Evolutionary conservation across 257 asterid genomes (phyloP), one percentile per base, ranked within the genome.

Genomic region (Nyctanthes arbortristis): DNA sequence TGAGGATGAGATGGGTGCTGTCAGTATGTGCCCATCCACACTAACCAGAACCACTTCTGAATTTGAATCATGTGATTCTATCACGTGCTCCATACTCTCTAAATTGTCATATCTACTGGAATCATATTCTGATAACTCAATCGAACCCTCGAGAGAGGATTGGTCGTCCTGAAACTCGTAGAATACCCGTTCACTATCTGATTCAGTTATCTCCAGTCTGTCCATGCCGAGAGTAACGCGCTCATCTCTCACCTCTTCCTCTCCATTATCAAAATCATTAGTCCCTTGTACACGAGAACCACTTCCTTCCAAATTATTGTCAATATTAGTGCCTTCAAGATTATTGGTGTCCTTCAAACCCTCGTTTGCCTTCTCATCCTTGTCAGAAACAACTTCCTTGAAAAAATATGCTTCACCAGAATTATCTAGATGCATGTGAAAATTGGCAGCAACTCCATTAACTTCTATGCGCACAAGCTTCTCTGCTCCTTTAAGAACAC

Each of bases 41-140:
- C 97, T 94, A 56, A 91, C 97, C 73, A 94, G 77, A 77, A 94
- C 91, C 33, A 94, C 97, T 81, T 91, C 99, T 4, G 97, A 89
- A 72, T 63, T 86, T 2, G 79, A 79, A 67, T 67, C 74, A 67
- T 85, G 81, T 59, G 95, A 82, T 75, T 89, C 96, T 61, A 91
- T 47, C 58, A 75, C 87, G 67, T 76, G 79, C 43, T 82, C 93
- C 75, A 80, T 70, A 7, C 77, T 71, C 40, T 88, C 96, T 66
- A 93, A 66, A 80, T 83, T 86, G 65, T 85, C 89, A 58, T 76
- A 90, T 70, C 84, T 67, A 52, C 81, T 61, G 28, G 96, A 84
- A 69, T 81, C 86, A 56, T 83, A 91, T 43, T 92, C 97, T 3
- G 97, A 82, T 66, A 78, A 77, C 65, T 88, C 95, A 45, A 78